Percentiles rank a stretch among this genome's conserved stretches.
These are phyloP conservation scores for Rhodotorula sphaerocarpa DNA, from an alignment of 768 basidiomycete genomes.

Conservation along the genomic window DNA sequence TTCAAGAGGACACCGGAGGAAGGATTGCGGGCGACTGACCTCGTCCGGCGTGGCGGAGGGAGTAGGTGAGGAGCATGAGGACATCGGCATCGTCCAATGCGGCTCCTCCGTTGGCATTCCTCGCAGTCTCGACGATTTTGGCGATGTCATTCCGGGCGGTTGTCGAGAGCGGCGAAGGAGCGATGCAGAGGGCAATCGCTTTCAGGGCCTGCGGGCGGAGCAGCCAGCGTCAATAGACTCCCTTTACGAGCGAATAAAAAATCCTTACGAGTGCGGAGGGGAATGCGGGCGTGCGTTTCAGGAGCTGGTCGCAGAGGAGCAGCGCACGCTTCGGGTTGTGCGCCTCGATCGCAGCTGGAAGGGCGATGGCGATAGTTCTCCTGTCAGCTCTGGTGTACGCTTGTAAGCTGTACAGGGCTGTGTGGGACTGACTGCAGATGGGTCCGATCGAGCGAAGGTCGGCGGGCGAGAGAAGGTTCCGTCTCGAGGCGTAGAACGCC, in stretches of 20 bases:
- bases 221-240: too few species aligned
- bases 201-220: slow-evolving; percentile 21
- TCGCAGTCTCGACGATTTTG: slow-evolving; percentile 10
- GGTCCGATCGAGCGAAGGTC: slow-evolving; percentile 11
- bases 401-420: neutral
- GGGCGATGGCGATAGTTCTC: neutral
- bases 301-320: slow-evolving; percentile 12
- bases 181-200: slow-evolving; percentile 13
- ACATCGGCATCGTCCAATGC: slow-evolving; percentile 21
- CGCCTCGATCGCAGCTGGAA: slow-evolving; percentile 19
- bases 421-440: slow-evolving; percentile 14
- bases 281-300: slow-evolving; percentile 18
- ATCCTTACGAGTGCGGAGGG: slow-evolving; percentile 13
- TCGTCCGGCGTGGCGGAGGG: neutral
- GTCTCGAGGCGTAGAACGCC: slow-evolving; percentile 3
- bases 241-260: neutral
- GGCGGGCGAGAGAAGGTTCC: neutral
- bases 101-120: neutral
- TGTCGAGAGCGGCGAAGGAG: slow-evolving; percentile 3
- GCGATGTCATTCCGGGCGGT: slow-evolving; percentile 6
- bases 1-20: too few species aligned
- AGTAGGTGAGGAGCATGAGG: slow-evolving; percentile 10
- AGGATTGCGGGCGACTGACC: slow-evolving; percentile 1
- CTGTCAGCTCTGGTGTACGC: too few species aligned
- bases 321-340: slow-evolving; percentile 23